Conservation (phyloP, 2,329 filamentous ascomycete genomes). For the Corinectria fuckeliana region DNA sequence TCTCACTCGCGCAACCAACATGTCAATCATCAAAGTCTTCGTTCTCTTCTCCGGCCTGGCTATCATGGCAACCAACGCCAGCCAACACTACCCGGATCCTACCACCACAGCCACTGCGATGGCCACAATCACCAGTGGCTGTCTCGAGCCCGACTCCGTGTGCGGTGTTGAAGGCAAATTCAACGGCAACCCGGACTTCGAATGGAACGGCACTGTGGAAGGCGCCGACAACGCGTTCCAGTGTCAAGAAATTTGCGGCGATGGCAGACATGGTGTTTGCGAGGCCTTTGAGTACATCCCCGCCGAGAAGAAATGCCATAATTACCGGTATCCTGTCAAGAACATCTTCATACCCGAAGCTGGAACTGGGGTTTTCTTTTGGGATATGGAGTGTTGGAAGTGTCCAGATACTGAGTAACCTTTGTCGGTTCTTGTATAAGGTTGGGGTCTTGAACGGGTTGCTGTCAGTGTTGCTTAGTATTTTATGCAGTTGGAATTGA, state of each 20-base stretch:
- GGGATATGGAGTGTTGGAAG: neutral
- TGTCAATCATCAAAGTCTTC: neutral
- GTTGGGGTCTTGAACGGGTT: neutral
- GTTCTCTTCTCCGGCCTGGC: neutral
- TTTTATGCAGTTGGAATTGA: too few relatives aligned
- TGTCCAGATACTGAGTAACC: neutral
- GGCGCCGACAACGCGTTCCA: neutral
- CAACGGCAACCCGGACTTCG: neutral
- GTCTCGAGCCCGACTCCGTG: neutral
- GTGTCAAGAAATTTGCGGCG: neutral
- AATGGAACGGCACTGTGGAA: neutral
- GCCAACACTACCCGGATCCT: neutral
- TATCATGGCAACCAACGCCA: neutral
- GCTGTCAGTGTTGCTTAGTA: too few relatives aligned
- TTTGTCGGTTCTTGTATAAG: neutral
- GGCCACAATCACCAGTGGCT: neutral
- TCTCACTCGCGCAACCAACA: neutral
- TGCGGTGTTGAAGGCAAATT: neutral
- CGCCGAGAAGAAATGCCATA: neutral
- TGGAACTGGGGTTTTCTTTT: neutral
- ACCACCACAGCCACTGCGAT: neutral
- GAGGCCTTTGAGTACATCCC: neutral
- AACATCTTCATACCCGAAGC: neutral
- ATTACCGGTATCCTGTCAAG: neutral
- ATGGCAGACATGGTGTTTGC: neutral